Base-by-base conservation (phyloP, 495 filamentous ascomycete genomes). In the Bombardia bombarda region DNA sequence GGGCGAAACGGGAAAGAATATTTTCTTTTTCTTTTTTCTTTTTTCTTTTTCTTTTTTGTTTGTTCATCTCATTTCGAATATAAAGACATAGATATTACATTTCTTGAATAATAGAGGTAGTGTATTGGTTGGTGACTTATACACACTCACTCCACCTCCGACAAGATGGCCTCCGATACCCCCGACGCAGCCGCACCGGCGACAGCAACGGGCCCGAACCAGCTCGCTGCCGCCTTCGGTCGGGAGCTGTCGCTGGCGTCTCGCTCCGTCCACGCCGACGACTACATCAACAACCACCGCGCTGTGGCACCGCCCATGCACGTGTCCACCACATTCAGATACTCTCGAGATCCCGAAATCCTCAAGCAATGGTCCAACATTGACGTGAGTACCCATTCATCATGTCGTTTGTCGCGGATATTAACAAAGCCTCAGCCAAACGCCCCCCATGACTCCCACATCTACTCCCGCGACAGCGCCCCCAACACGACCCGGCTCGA, bases 251-350 rank as follows among this genome's bases (percentile, higher is more conserved):
- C 72, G 2, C 57, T 79, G 33, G 65, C 85, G 19, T 92, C 89
- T 19, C 77, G 77, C 36, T 78, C 83, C n/a, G 70, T 97, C 46
- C 90, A 97, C 65, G 87, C 83, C 39, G 90, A 95, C 50, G 87
- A 95, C 66, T 67, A 64, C 48, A 69, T 90, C 42, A 84, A 85
- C 66, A 62, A 68, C 34, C 75, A 77, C 51, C 68, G 75, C 32
- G 86, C 89, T 56, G 84, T 96, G 32, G 85, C 89, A 25, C 88
- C 90, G 40, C 74, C 88, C 1, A 70, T 96, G 50, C 90, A 95
- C 60, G 73, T 90, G 50, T 83, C 87, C 33, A 93, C 90, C 12
- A 95, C 86, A 13, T 95, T 85, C 65, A 80, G 87, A 43, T 97
- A 95, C 58, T 66, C 77, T 21, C 53, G 66, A 10, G 69, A 90